phyloP scores from a whole-genome alignment of 139 green algal genomes.

The Diplosphaera chodatii region DNA sequence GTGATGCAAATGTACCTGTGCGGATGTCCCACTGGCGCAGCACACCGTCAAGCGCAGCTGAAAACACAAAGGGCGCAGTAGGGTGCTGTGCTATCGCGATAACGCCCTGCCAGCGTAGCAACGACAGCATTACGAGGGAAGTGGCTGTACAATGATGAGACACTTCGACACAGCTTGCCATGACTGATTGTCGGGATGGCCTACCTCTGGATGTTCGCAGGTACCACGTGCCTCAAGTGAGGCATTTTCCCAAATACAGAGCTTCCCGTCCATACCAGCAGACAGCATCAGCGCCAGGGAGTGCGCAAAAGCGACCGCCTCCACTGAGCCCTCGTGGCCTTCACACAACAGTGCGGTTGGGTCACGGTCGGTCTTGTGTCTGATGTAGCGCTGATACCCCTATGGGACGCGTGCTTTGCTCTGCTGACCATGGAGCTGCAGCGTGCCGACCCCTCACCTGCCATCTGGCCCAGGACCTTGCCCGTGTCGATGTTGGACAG shows the following conservation, averaged over 20 bases:
- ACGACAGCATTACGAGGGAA: no score
- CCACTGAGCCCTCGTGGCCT: constrained; percentile 72
- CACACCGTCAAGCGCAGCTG: constrained; percentile 68
- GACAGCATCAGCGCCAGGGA: constrained; percentile 50
- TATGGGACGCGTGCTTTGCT: no score
- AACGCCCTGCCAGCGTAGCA: constrained; percentile 13
- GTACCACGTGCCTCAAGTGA: constrained; percentile 26
- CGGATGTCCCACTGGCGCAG: constrained; percentile 75
- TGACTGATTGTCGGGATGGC: no score
- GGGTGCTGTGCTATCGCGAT: constrained; percentile 44
- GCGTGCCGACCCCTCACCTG: constrained; percentile 29
- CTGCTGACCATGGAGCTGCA: no score
- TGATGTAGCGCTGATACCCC: no score
- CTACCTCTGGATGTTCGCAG: constrained; percentile 62
- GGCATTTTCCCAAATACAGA: constrained; percentile 70
- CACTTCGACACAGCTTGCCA: no score
- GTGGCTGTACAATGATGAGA: no score
- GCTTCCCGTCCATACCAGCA: constrained; percentile 62
- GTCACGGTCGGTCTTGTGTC: no score
- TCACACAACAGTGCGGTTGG: no score
- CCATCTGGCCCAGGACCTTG: constrained; percentile 27
- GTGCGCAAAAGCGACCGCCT: constrained; percentile 55
- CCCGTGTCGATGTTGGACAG: constrained; percentile 56
- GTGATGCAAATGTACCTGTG: no score
- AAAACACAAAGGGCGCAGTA: constrained; percentile 60